Evolutionary conservation across 352 stramenopile genomes (phyloP).

Genomic region (Phytophthora cryptogea): DNA sequence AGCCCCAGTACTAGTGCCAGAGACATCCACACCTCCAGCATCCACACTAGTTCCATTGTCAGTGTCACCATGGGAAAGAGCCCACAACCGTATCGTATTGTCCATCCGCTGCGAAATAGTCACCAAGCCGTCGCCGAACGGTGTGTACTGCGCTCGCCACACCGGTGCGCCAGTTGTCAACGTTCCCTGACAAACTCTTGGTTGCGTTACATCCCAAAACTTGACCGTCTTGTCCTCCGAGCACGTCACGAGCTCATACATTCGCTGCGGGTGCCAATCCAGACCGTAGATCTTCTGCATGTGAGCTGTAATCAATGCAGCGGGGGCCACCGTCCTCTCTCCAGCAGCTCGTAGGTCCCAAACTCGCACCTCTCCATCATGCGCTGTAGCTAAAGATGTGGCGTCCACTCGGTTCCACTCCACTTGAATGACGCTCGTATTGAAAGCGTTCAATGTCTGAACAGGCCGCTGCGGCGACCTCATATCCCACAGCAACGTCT

Average conservation of each 20-base stretch:
- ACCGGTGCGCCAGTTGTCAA: slow-evolving; percentile 68
- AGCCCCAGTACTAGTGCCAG: slow-evolving; percentile 17
- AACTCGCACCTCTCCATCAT: slow-evolving; percentile 78
- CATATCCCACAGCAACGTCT: slow-evolving; percentile 83
- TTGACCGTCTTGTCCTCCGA: slow-evolving; percentile 88
- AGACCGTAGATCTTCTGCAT: slow-evolving; percentile 87
- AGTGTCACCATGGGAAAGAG: slow-evolving; percentile 44
- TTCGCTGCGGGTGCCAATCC: slow-evolving; percentile 79
- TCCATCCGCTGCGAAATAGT: slow-evolving; percentile 76
- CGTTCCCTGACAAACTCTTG: slow-evolving; percentile 62
- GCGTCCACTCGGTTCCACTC: slow-evolving; percentile 80
- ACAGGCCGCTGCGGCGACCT: slow-evolving; percentile 70
- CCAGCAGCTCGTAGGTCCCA: slow-evolving; percentile 67
- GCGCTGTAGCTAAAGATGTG: slow-evolving; percentile 72
- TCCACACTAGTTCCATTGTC: slow-evolving; percentile 19
- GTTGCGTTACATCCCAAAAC: slow-evolving; percentile 78
- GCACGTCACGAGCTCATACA: slow-evolving; percentile 85
- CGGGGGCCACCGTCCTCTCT: slow-evolving; percentile 53
- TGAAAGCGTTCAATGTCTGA: slow-evolving; percentile 73
- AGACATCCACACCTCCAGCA: slow-evolving; percentile 14
- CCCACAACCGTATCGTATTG: slow-evolving; percentile 67
- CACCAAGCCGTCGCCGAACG: slow-evolving; percentile 82
- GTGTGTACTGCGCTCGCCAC: slow-evolving; percentile 74
- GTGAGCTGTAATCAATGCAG: slow-evolving; percentile 71
- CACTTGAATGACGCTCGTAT: slow-evolving; percentile 68